These are phyloP conservation scores for Candida sakaeoensis DNA, from an alignment of 805 yeast genomes.

Conservation along the genomic window DNA sequence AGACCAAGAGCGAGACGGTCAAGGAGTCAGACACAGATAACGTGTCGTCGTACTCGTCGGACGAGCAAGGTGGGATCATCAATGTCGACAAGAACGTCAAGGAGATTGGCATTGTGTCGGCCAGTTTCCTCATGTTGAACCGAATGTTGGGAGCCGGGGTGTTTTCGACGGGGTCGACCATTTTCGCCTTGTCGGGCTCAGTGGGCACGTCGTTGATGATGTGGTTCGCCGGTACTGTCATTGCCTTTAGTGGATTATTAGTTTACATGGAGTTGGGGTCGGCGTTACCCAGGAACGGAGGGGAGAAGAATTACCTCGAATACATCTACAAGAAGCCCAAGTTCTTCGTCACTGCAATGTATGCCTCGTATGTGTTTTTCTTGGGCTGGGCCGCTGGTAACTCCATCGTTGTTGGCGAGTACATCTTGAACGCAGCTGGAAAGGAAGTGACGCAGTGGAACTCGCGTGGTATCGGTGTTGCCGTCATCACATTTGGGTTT, in stretches of 20 bases:
- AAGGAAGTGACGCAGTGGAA: conserved; percentile 69
- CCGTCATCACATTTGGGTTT: conserved; percentile 67
- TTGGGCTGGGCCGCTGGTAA: conserved; percentile 87
- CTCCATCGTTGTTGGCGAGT: conserved; percentile 76
- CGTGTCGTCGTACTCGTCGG: conserved; percentile 12
- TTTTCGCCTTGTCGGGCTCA: conserved; percentile 57
- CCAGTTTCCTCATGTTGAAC: conserved; percentile 53
- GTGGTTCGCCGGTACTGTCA: conserved; percentile 73
- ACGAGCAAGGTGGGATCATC: conserved; percentile 26
- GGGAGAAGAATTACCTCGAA: conserved; percentile 80
- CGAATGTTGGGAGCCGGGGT: conserved; percentile 76
- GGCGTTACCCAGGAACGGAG: conserved; percentile 77
- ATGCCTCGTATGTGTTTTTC: conserved; percentile 67
- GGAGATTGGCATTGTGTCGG: conserved; percentile 43
- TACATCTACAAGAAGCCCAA: conserved; percentile 65
- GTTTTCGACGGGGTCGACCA: conserved; percentile 63
- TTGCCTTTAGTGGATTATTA: conserved; percentile 52
- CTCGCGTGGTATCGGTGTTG: conserved; percentile 73
- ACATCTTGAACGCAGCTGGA: conserved; percentile 70
- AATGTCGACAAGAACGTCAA: conserved; percentile 42
- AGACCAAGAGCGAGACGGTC: conserved; percentile 5
- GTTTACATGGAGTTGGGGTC: conserved; percentile 81
- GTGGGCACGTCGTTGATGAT: conserved; percentile 68
- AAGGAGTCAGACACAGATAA: conserved; percentile 7
- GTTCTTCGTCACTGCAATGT: conserved; percentile 59